Base-by-base conservation (phyloP, 305 asterid species). In the Fraxinus xanthoxyloides region DNA sequence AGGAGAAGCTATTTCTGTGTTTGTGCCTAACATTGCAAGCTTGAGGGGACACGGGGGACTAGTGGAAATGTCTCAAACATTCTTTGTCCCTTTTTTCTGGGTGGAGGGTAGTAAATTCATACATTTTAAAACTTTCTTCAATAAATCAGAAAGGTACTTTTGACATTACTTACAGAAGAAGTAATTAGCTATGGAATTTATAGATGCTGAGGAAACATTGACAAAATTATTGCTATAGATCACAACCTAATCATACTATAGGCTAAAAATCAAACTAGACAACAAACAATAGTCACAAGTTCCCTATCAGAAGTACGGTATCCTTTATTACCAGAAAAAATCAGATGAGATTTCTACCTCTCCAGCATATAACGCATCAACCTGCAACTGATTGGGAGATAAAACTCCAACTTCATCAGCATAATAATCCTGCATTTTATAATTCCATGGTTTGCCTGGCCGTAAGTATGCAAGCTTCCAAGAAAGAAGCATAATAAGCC, bases 381-480 rank as follows among this genome's bases (percentile, higher is more conserved):
- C 98, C 89, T 94, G 98, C 92, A 93, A 34, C 92, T 94, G 99
- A 86, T 54, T 91, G 73, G 98, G 98, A 84, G 98, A 94, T 87
- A 96, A 88, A 82, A 96, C 97, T 80, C 99, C 99, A 83, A 96
- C 84, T 88, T 96, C 99, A 92, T 96, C 99, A 84, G 95, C 99
- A 85, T 82, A 91, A 86, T 94, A 94, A 82, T 96, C 99, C 99
- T 96, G 92, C 88, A 90, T 76, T 85, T 82, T 28, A 43, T 76
- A 65, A 84, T 84, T 78, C 35, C 73, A 87, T 32, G 32, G 81
- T 90, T 84, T 87, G 85, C 40, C 56, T 26, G 56, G 43, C 63
- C 24, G 43, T 51, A 70, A 79, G 75, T 21, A 80, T 56, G 67
- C 80, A 75, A 51, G 78, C 77, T 77, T 72, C n/a, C 79, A 77